Evolutionary conservation across 2,329 filamentous ascomycete species (phyloP).

Genomic region (Ceratocystis destructans): DNA sequence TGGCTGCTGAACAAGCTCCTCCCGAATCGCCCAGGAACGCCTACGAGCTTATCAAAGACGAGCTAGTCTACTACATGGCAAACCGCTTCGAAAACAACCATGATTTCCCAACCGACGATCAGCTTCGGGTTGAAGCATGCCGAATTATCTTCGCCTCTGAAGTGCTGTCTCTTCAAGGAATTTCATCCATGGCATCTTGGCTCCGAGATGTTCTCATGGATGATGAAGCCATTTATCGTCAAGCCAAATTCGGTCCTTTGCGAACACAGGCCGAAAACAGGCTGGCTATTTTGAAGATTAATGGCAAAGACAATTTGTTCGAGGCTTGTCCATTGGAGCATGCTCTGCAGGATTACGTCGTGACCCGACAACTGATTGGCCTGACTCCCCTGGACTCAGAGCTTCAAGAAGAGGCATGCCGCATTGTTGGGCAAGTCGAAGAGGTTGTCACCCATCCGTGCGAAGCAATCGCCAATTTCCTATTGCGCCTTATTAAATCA

Average conservation of each 20-base stretch:
- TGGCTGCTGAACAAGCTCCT: slow-evolving; percentile 33
- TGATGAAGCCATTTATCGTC: slow-evolving; percentile 30
- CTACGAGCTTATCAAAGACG: slow-evolving; percentile 48
- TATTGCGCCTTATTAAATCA: slow-evolving; percentile 37
- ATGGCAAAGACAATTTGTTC: slow-evolving; percentile 44
- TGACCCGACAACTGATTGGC: slow-evolving; percentile 38
- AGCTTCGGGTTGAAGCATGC: slow-evolving; percentile 45
- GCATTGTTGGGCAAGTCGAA: slow-evolving; percentile 44
- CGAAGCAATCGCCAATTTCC: slow-evolving; percentile 40
- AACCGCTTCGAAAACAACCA: slow-evolving; percentile 33
- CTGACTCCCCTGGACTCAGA: slow-evolving; percentile 46
- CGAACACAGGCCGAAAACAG: slow-evolving; percentile 34
- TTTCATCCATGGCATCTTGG: slow-evolving; percentile 35
- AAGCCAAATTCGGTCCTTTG: slow-evolving; percentile 37
- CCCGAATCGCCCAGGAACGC: slow-evolving; percentile 39
- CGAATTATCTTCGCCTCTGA: slow-evolving; percentile 44
- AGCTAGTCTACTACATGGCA: slow-evolving; percentile 39
- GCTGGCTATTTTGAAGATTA: slow-evolving; percentile 38
- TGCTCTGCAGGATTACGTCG: slow-evolving; percentile 42
- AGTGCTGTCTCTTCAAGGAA: slow-evolving; percentile 30
- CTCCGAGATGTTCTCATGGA: slow-evolving; percentile 45
- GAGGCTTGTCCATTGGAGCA: slow-evolving; percentile 42
- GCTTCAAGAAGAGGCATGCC: slow-evolving; percentile 45
- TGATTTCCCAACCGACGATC: slow-evolving; percentile 34
- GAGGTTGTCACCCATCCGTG: slow-evolving; percentile 36